phyloP scores from a whole-genome alignment of 768 basidiomycete genomes.

The Tricholoma hemisulphureum region DNA sequence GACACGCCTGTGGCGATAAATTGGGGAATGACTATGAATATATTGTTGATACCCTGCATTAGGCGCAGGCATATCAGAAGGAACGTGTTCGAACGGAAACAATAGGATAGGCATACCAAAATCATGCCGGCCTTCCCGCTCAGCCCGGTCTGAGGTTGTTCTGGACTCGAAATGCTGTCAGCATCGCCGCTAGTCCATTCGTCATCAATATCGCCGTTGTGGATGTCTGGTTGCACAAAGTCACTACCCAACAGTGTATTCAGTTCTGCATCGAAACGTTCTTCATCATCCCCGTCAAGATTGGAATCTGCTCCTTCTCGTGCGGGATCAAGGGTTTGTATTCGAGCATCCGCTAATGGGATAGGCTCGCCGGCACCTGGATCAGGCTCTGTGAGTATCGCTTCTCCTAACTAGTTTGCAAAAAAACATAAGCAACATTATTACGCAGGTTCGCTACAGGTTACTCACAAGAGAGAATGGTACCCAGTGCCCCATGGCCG shows the following conservation, averaged over 20 bases:
- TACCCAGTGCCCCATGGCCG: constrained; percentile 91
- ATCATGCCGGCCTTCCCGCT: constrained; percentile 89
- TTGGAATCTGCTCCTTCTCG: constrained; percentile 17
- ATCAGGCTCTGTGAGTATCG: constrained; percentile 67
- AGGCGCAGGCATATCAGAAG: not conserved
- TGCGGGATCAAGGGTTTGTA: constrained; percentile 20
- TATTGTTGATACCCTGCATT: constrained; percentile 86
- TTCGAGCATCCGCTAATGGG: constrained; percentile 45
- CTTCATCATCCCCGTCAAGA: constrained; percentile 8
- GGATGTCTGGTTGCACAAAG: constrained; percentile 35
- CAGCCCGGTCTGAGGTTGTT: constrained; percentile 32
- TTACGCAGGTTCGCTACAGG: constrained; percentile 21
- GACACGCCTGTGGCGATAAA: constrained; percentile 89
- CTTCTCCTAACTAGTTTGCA: constrained; percentile 67
- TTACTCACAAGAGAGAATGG: constrained; percentile 76
- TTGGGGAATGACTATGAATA: constrained; percentile 92
- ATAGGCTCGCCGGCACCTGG: constrained; percentile 36
- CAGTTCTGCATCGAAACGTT: not conserved
- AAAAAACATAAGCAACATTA: not conserved
- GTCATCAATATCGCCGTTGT: not conserved
- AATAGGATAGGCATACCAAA: constrained; percentile 45
- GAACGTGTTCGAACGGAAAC: not conserved
- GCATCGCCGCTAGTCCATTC: constrained; percentile 15
- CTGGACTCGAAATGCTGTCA: not conserved
- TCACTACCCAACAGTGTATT: constrained; percentile 39